phyloP scores from a whole-genome alignment of 208 protist species.

The Trypanosoma avium region DNA sequence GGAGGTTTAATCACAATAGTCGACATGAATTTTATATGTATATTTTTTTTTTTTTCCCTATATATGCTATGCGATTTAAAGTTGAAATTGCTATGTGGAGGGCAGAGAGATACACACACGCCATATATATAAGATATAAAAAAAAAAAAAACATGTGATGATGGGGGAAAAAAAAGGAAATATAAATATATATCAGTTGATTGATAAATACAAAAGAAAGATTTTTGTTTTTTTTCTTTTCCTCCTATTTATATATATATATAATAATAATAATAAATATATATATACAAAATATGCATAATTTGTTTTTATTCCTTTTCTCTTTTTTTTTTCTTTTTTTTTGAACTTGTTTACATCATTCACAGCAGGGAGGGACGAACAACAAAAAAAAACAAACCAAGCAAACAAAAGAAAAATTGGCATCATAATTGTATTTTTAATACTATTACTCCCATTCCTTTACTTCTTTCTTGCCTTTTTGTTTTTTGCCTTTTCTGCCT shows the following conservation, averaged over 20 bases:
- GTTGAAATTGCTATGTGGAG: no score
- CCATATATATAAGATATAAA: no score
- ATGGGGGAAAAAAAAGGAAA: no score
- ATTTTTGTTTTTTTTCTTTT: constrained; percentile 3
- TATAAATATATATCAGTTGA: no score
- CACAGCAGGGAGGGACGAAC: no score
- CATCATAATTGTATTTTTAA: no score
- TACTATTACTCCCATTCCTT: not conserved
- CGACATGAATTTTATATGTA: constrained; percentile 6
- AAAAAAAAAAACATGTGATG: no score
- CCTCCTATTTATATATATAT: not conserved
- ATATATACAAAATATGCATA: not conserved
- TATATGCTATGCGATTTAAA: no score
- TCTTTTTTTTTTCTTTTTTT: constrained; percentile 1
- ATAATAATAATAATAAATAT: not conserved
- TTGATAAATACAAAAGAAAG: no score
- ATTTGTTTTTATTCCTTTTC: not conserved
- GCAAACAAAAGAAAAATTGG: no score
- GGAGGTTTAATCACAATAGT: constrained; percentile 25
- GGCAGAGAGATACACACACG: no score
- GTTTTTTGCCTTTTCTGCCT: constrained; percentile 46
- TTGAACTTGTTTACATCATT: not conserved
- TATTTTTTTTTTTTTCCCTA: constrained; percentile 1
- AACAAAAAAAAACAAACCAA: no score
- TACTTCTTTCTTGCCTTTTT: not conserved